These are phyloP conservation scores for Apodospora peruviana DNA, from an alignment of 495 filamentous ascomycete genomes.

Conservation along the genomic window DNA sequence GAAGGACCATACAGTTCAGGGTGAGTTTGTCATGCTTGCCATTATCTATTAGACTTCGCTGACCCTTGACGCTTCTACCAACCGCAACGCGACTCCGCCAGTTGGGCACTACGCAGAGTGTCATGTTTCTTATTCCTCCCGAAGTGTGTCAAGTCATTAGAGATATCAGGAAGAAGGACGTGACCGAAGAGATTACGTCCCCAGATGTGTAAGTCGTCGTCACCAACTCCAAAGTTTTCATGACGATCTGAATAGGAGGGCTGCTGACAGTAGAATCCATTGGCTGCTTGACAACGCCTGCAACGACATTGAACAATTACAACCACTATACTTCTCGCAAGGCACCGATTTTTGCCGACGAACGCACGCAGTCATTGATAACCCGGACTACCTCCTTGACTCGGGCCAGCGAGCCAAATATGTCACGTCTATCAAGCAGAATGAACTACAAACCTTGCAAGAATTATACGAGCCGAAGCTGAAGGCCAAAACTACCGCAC, in stretches of 20 bases:
- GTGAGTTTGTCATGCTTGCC: slow-evolving; percentile 15
- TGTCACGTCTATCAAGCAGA: slow-evolving; percentile 22
- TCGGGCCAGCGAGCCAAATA: slow-evolving; percentile 9
- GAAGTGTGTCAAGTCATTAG: slow-evolving; percentile 45
- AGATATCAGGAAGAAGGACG: slow-evolving; percentile 24
- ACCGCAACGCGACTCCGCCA: slow-evolving; percentile 43
- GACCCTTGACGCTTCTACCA: too few species aligned
- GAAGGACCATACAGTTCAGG: slow-evolving; percentile 47
- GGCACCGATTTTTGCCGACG: slow-evolving; percentile 51
- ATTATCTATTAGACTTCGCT: neutral
- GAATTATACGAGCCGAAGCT: slow-evolving; percentile 28
- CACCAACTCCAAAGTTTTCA: too few species aligned
- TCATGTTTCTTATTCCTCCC: slow-evolving; percentile 34
- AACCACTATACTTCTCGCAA: slow-evolving; percentile 52
- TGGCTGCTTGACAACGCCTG: slow-evolving; percentile 63
- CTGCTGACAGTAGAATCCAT: slow-evolving; percentile 14
- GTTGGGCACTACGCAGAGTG: slow-evolving; percentile 26
- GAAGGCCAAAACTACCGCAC: slow-evolving; percentile 1
- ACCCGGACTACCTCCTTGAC: slow-evolving; percentile 14
- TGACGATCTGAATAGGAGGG: too few species aligned
- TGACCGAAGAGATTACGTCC: slow-evolving; percentile 29
- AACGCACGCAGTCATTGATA: slow-evolving; percentile 22
- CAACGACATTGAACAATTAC: slow-evolving; percentile 46
- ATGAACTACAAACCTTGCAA: slow-evolving; percentile 31
- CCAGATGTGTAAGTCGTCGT: too few species aligned